Evolutionary conservation across 2,329 filamentous ascomycete genomes (phyloP).

Genomic region (Didymella keratinophila): DNA sequence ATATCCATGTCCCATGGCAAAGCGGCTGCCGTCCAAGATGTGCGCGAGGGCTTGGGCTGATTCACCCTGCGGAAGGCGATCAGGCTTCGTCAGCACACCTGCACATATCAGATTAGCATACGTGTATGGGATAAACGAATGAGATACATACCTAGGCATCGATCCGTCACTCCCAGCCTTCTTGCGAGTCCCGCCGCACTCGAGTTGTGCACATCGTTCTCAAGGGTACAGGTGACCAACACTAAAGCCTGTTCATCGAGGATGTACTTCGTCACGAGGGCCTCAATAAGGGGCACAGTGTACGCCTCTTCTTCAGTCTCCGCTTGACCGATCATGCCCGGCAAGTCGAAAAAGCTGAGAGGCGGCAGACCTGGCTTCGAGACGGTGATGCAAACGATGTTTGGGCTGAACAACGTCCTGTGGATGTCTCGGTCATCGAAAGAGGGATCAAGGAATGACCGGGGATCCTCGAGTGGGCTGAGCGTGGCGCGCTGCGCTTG

Average conservation of each 20-base stretch:
- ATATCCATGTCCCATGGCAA: slow-evolving; percentile 75
- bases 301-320: slow-evolving; percentile 56
- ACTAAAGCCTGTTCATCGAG: slow-evolving; percentile 74
- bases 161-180: slow-evolving; percentile 50
- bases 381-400: slow-evolving; percentile 80
- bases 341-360: slow-evolving; percentile 84
- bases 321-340: slow-evolving; percentile 78
- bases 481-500: slow-evolving; percentile 81
- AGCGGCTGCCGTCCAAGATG: slow-evolving; percentile 69
- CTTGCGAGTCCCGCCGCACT: slow-evolving; percentile 68
- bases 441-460: slow-evolving; percentile 46
- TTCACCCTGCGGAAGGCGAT: slow-evolving; percentile 66
- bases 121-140: too few species aligned
- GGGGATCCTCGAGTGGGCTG: slow-evolving; percentile 66
- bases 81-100: slow-evolving; percentile 86
- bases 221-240: slow-evolving; percentile 79
- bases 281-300: slow-evolving; percentile 74
- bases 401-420: slow-evolving; percentile 78
- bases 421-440: slow-evolving; percentile 24
- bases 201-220: slow-evolving; percentile 78
- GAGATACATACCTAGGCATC: slow-evolving; percentile 48
- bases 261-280: slow-evolving; percentile 75
- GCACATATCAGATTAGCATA: slow-evolving; percentile 43
- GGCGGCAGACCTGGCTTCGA: slow-evolving; percentile 74
- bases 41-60: slow-evolving; percentile 64